Conservation (phyloP, 495 filamentous ascomycete species). For the Penicillium goetzii region DNA sequence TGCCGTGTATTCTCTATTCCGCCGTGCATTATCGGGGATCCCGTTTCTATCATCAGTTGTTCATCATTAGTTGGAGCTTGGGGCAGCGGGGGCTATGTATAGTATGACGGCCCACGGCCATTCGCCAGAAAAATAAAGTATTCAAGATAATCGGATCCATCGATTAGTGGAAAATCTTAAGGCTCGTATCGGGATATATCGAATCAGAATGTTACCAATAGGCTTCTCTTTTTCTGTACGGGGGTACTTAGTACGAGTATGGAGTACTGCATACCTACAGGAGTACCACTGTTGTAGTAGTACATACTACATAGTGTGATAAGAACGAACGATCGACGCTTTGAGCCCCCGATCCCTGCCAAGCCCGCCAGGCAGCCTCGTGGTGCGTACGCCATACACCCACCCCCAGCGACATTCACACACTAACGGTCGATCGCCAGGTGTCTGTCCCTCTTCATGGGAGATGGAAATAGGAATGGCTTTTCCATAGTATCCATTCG, state of each 20-base stretch:
- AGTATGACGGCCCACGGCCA: constrained; percentile 30
- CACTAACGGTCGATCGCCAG: constrained; percentile 18
- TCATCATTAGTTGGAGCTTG: constrained; percentile 13
- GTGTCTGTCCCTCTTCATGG: constrained; percentile 6
- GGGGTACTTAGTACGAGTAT: background rate
- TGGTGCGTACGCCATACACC: constrained; percentile 29
- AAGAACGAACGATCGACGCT: constrained; percentile 3
- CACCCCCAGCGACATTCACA: background rate
- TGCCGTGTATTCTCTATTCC: constrained; percentile 10
- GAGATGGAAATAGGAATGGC: background rate
- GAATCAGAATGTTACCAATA: background rate
- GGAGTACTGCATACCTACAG: background rate
- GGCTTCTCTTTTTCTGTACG: too few relatives aligned
- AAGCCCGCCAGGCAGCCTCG: constrained; percentile 32
- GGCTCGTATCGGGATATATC: background rate
- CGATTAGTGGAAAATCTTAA: background rate
- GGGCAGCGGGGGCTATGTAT: constrained; percentile 24
- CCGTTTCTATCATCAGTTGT: constrained; percentile 26
- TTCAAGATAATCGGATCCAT: background rate
- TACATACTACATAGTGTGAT: too few relatives aligned
- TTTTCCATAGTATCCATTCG: constrained; percentile 12
- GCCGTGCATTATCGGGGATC: constrained; percentile 16
- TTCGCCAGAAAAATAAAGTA: constrained; percentile 7
- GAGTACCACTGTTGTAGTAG: too few relatives aligned
- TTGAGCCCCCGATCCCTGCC: constrained; percentile 21